Base-by-base conservation (phyloP, 2,329 filamentous ascomycete genomes). In the Penicillium sclerotigenum region DNA sequence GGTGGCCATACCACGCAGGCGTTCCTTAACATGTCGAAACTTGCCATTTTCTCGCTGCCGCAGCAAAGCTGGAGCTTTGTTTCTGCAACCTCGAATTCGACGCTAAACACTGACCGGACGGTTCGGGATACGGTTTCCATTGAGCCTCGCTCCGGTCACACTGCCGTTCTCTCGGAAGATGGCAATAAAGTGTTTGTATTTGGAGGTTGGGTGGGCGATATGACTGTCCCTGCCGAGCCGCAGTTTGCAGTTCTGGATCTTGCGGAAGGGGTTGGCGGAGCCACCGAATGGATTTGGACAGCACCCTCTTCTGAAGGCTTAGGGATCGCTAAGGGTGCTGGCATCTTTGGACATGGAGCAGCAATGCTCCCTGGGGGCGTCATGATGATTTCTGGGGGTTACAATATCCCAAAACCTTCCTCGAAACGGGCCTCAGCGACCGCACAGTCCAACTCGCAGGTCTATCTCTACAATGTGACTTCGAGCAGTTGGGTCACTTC, bases 11-110 rank as follows among this genome's bases (percentile, higher is more conserved):
- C 91, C 0, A 80, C 85, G 63, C 74, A 79, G 16, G 92, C 91
- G 0, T 97, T 96, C 69, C 87, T 97, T 75, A 96, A 97, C 71
- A 97, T 96, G 88, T 95, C 90, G 54, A 90, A 91, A 41, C 84
- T 93, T 1, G 93, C 91, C 0, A 78, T 97, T 1, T 96, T 92
- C 80, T 92, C 86, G 52, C 78, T 97, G 7, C 93, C 93, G 0
- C 88, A 95, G 66, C 86, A 91, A 68, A 87, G 83, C 51, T 97
- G 93, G 93, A 87, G 85, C 28, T 97, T 93, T 70, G 78, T 95
- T 26, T 79, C 81, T 1, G 84, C 92, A n/a, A 76, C 81, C 14
- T 73, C 77, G 4, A 76, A 80, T 2, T 56, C 66, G 16, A 61
- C 60, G 26, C 63, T 74, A 2, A 82, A 77, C 51, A 82, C 82